Evolutionary conservation across 768 basidiomycete species (phyloP).

Genomic region (Scleroderma citrinum): DNA sequence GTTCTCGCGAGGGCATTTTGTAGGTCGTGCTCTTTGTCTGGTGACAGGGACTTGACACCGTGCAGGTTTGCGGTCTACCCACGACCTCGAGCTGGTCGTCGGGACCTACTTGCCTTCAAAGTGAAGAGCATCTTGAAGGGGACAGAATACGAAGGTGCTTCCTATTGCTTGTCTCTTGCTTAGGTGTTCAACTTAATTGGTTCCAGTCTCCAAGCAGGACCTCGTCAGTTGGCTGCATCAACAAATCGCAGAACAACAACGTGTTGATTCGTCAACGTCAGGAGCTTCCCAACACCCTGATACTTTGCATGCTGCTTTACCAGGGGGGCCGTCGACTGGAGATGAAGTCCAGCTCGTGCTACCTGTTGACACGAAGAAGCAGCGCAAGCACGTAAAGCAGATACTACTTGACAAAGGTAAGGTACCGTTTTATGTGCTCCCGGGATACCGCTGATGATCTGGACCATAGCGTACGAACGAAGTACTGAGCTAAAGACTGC

Average conservation of each 20-base stretch:
- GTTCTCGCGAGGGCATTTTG: slow-evolving; percentile 81
- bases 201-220: slow-evolving; percentile 58
- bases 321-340: slow-evolving; percentile 28
- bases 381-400: slow-evolving; percentile 65
- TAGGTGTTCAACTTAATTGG: slow-evolving; percentile 11
- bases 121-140: slow-evolving; percentile 79
- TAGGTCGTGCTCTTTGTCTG: slow-evolving; percentile 30
- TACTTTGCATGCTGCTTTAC: slow-evolving; percentile 22
- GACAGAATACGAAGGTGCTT: slow-evolving; percentile 66
- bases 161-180: background rate
- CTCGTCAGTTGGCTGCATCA: slow-evolving; percentile 71
- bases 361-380: slow-evolving; percentile 67
- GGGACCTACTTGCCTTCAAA: slow-evolving; percentile 68
- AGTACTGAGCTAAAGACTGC: slow-evolving; percentile 51
- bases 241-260: slow-evolving; percentile 75
- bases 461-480: slow-evolving; percentile 54
- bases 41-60: slow-evolving; percentile 31
- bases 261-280: slow-evolving; percentile 59
- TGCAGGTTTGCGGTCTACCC: slow-evolving; percentile 48
- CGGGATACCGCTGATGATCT: background rate
- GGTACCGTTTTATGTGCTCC: background rate
- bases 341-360: slow-evolving; percentile 60
- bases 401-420: slow-evolving; percentile 64
- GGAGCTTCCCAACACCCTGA: slow-evolving; percentile 47
- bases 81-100: slow-evolving; percentile 47